These are phyloP conservation scores for Halenospora varia DNA, from an alignment of 495 filamentous ascomycete species.

Conservation along the genomic window DNA sequence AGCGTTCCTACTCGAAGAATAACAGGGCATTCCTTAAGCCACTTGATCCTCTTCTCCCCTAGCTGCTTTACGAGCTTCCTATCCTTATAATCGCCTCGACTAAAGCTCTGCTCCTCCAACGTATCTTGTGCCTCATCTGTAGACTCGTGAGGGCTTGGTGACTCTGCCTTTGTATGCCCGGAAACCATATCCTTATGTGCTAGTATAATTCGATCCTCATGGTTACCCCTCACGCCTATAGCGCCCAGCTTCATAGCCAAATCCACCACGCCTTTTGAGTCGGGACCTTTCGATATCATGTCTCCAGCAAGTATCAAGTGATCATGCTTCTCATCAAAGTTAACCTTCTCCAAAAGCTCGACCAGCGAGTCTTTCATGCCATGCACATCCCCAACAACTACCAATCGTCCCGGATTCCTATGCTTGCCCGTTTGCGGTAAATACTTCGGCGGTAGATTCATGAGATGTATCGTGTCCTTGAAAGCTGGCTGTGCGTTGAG, in stretches of 20 bases:
- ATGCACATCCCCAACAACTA: slow-evolving; percentile 89
- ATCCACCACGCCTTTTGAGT: slow-evolving; percentile 74
- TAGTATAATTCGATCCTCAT: slow-evolving; percentile 78
- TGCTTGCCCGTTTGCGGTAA: slow-evolving; percentile 29
- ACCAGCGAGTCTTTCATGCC: slow-evolving; percentile 68
- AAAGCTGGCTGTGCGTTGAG: slow-evolving; percentile 26
- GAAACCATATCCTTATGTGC: slow-evolving; percentile 28
- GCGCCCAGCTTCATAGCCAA: slow-evolving; percentile 65
- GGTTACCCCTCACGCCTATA: slow-evolving; percentile 84
- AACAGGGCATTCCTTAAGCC: slow-evolving; percentile 66
- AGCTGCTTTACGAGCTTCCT: slow-evolving; percentile 44
- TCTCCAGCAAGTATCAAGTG: slow-evolving; percentile 83
- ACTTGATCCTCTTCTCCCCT: slow-evolving; percentile 59
- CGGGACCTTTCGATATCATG: slow-evolving; percentile 83
- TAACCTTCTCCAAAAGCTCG: slow-evolving; percentile 60
- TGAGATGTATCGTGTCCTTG: slow-evolving; percentile 29
- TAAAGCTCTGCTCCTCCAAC: slow-evolving; percentile 24
- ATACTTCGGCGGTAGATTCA: slow-evolving; percentile 32
- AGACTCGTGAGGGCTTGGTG: slow-evolving; percentile 9
- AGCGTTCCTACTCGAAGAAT: slow-evolving; percentile 66
- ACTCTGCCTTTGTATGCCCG: slow-evolving; percentile 32
- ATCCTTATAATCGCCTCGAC: slow-evolving; percentile 33
- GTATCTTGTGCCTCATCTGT: slow-evolving; percentile 12
- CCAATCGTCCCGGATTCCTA: slow-evolving; percentile 34
- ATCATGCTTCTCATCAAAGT: slow-evolving; percentile 59